Evolutionary conservation across 768 basidiomycete species (phyloP), one percentile per base, ranked within the genome.

Genomic region (Butyriboletus loyo): DNA sequence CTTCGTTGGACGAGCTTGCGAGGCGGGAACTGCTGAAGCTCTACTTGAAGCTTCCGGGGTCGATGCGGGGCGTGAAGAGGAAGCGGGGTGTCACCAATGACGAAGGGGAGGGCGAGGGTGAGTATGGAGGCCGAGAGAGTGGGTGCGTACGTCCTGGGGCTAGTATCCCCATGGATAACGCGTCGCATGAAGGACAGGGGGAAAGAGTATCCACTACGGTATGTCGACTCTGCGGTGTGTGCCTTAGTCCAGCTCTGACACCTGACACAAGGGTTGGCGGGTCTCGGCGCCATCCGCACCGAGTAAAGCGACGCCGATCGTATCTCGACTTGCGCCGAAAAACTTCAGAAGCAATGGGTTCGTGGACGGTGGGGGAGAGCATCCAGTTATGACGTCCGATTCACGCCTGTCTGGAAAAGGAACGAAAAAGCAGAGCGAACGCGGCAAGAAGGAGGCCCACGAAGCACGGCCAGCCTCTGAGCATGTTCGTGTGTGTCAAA

Each of bases 1-100:
- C 66, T 7, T 56, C 62, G 19, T 3, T 64, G 43, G 37, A 46
- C 1, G 55, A 68, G 30, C 36, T 68, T 1, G 62, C 66, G 11
- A 53, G 57, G 31, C 49, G 57, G n/a, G 35, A 35, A 1, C 52
- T 56, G n/a, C 28, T 52, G 4, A 58, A 39, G 49, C 58, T 60
- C n/a, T 25, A 11, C 5, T 5, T 56, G 7, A 58, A 30, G 36
- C 2, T 59, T 24, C 59, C 57, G 13, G 53, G 25, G 13, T 11
- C 25, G 7, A n/a, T 55, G 51, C 49, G 32, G 10, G 19, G 39
- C 4, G 5, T 38, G 56, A 64, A 68, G 46, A 34, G 64, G 50
- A 66, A 63, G 30, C 28, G 51, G 31, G 24, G 28, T 35, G 46
- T 4, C 8, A 42, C 24, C 0, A 44, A 25, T 14, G 42, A 7